These are phyloP conservation scores for Raddia guianensis DNA, from an alignment of 176 grass and related monocot species.

Conservation along the genomic window DNA sequence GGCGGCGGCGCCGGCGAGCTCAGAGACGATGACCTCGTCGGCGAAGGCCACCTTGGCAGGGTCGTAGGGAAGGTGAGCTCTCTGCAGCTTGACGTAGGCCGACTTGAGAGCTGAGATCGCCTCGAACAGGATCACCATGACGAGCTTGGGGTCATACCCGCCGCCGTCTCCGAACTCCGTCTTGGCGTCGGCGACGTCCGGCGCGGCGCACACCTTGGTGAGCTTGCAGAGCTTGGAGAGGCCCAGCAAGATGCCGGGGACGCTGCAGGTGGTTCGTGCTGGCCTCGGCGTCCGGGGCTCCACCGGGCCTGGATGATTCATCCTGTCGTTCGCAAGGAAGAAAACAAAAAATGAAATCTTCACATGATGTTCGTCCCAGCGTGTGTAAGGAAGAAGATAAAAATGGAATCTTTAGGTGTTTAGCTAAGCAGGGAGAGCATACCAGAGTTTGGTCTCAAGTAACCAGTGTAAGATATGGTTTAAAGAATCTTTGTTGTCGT, in stretches of 20 bases:
- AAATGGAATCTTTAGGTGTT: neutral
- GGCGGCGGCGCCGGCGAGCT: conserved; percentile 5
- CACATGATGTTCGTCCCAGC: no score
- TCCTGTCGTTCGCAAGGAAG: no score
- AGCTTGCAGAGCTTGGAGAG: conserved; percentile 35
- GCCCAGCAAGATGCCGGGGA: conserved; percentile 1
- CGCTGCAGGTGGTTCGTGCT: neutral
- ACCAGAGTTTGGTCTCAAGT: neutral
- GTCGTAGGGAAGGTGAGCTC: conserved; percentile 21
- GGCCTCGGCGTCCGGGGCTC: neutral
- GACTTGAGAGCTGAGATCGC: conserved; percentile 8
- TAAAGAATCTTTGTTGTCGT: neutral
- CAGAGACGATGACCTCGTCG: conserved; percentile 20
- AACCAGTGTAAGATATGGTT: neutral
- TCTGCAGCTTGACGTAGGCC: conserved; percentile 33
- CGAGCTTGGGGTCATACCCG: neutral
- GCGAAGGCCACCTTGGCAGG: neutral
- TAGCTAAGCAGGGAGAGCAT: neutral
- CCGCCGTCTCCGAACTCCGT: neutral
- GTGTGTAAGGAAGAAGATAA: neutral
- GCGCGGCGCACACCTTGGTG: conserved; percentile 30
- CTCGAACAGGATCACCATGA: neutral
- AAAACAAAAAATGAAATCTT: neutral
- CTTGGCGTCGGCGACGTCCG: neutral
- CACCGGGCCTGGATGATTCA: neutral